Base-by-base conservation (phyloP, 352 stramenopile species). In the Phytophthora cactorum region DNA sequence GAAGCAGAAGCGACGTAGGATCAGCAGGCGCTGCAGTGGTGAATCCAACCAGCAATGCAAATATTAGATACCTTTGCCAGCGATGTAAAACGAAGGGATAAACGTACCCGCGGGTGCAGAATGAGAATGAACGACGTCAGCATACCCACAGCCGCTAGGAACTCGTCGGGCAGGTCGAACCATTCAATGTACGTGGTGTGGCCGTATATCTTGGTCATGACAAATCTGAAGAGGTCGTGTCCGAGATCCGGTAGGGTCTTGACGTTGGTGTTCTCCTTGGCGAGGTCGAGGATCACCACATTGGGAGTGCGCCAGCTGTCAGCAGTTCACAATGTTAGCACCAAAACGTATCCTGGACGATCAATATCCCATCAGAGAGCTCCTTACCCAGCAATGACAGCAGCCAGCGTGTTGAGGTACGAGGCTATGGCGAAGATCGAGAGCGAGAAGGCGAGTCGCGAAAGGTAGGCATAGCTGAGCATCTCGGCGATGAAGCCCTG, bases 401-500 rank as follows among this genome's bases (percentile, higher is more conserved):
- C 84, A 4, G 88, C 88, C 22, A 96, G 65, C 27, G 86, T 89
- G 56, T 96, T 96, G 28, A 96, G 67, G 36, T 96, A 96, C 50
- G 86, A 93, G 14, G 88, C 84, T 29, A 94, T 74, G 14, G 81
- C 71, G 59, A 93, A 91, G 47, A 94, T 75, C 4, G 66, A 81
- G 62, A 93, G 73, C 44, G 88, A 91, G 59, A 95, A 92, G 14
- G 82, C 86, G 34, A 96, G 79, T 3, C 88, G 78, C 34, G 86
- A 95, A 22, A 96, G 76, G 66, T 96, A 96, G 15, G 87, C 84
- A 62, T 87, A 92, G 79, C 86, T 95, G 53, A 95, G 77, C 88
- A 96, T 96, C 75, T 96, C 86, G 47, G 80, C 77, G 63, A 95
- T 90, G 68, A 96, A 96, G 29, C 88, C 88, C 70, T 93, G 84